Conservation (phyloP, 768 basidiomycete species). For the Amanita rimosa region DNA sequence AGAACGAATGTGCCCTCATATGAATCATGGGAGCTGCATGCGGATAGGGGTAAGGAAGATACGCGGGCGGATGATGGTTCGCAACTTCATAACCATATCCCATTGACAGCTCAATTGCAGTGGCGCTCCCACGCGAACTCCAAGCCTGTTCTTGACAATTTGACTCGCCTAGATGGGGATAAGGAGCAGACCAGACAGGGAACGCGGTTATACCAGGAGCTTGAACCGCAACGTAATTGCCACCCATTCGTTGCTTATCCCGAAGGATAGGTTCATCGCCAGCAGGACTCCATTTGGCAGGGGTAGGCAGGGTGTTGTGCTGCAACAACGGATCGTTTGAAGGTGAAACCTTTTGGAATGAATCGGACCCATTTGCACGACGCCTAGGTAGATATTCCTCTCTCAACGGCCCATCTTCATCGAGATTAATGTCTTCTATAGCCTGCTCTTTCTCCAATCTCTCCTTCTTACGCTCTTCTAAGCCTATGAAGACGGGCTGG, state of each 20-base stretch:
- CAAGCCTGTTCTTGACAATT: conserved; percentile 27
- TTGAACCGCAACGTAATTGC: conserved; percentile 57
- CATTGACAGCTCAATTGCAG: conserved; percentile 25
- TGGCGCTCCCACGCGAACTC: conserved; percentile 21
- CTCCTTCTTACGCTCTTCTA: conserved; percentile 54
- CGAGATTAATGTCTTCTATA: conserved; percentile 63
- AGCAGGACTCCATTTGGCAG: conserved; percentile 73
- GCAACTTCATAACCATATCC: conserved; percentile 28
- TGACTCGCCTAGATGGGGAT: conserved; percentile 22
- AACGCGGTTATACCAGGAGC: conserved; percentile 29
- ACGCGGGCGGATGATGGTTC: conserved; percentile 21
- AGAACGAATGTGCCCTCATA: conserved; percentile 46
- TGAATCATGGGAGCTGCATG: conserved; percentile 28
- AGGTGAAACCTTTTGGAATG: conserved; percentile 8
- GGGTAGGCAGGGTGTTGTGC: conserved; percentile 45
- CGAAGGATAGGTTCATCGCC: conserved; percentile 67
- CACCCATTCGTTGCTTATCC: conserved; percentile 36
- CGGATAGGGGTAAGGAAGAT: conserved; percentile 26
- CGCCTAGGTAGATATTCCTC: conserved; percentile 75
- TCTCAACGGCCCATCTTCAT: conserved; percentile 72
- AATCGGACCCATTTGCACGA: conserved; percentile 28
- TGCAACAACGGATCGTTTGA: conserved; percentile 4
- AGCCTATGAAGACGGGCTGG: conserved; percentile 61
- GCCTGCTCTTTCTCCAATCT: conserved; percentile 33
- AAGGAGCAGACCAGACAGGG: conserved; percentile 24